Evolutionary conservation across 768 basidiomycete species (phyloP).

Genomic region (Suillus tomentosus): DNA sequence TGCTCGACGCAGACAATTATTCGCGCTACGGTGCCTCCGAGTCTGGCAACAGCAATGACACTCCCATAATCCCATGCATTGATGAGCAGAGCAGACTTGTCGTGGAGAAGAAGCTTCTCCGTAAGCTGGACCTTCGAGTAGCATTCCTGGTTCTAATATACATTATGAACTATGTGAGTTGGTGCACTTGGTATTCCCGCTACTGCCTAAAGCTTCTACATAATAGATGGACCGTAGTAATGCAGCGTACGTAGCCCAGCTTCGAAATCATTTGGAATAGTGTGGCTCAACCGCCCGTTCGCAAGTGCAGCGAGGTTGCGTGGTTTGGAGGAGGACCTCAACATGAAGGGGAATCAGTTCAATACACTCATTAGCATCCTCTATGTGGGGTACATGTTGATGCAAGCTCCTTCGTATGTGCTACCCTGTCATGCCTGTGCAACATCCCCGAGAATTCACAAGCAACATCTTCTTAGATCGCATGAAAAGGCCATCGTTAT

Average conservation of each 20-base stretch:
- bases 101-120: constrained; percentile 45
- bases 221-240: constrained; percentile 71
- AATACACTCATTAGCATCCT: constrained; percentile 67
- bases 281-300: not conserved
- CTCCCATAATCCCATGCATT: constrained; percentile 8
- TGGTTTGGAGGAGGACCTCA: constrained; percentile 68
- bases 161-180: constrained; percentile 48
- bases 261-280: not conserved
- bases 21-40: not conserved
- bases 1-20: not conserved
- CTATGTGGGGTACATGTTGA: constrained; percentile 70
- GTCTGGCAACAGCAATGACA: not conserved
- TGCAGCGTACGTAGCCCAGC: constrained; percentile 45
- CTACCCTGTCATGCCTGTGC: not conserved
- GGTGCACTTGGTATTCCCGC: not conserved
- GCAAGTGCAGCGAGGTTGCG: constrained; percentile 67
- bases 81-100: constrained; percentile 34
- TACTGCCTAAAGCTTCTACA: constrained; percentile 10
- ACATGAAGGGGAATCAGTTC: constrained; percentile 61
- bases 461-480: constrained; percentile 72
- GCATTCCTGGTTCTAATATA: constrained; percentile 48
- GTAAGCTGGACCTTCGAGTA: constrained; percentile 46
- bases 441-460: constrained; percentile 6
- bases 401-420: constrained; percentile 73
- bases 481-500: constrained; percentile 65